These are phyloP conservation scores for Zymoseptoria tritici DNA, from an alignment of 2,329 filamentous ascomycete genomes.

Conservation along the genomic window DNA sequence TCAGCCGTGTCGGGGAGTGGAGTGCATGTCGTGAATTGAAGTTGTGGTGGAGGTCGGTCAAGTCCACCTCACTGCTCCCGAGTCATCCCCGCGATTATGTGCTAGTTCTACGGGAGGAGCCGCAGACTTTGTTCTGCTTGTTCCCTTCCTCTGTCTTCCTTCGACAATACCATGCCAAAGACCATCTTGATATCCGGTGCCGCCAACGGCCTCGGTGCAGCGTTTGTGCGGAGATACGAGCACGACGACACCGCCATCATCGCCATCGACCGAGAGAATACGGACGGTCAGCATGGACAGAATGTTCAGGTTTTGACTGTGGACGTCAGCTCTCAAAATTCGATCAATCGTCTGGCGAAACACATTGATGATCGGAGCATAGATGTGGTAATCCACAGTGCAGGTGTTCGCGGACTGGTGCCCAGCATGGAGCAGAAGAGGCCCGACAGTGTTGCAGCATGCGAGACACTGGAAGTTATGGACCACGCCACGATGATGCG, in stretches of 20 bases:
- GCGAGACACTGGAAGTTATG: slow-evolving; percentile 38
- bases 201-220: slow-evolving; percentile 33
- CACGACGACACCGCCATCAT: slow-evolving; percentile 22
- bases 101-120: neutral
- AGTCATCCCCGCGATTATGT: neutral
- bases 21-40: neutral
- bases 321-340: slow-evolving; percentile 24
- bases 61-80: neutral
- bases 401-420: slow-evolving; percentile 40
- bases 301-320: slow-evolving; percentile 20
- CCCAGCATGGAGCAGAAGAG: slow-evolving; percentile 19
- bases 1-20: neutral
- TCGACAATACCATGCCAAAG: neutral
- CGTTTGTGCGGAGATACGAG: slow-evolving; percentile 27
- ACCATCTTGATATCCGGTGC: slow-evolving; percentile 32
- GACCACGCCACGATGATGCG: slow-evolving; percentile 31
- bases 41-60: neutral
- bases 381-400: slow-evolving; percentile 37
- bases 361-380: slow-evolving; percentile 23
- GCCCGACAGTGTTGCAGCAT: slow-evolving; percentile 31
- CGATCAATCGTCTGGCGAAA: slow-evolving; percentile 19
- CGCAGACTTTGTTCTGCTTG: neutral
- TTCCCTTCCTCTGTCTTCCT: neutral
- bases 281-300: slow-evolving; percentile 3
- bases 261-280: slow-evolving; percentile 25